phyloP scores from a whole-genome alignment of 2,329 filamentous ascomycete species.

The Nemania serpens region DNA sequence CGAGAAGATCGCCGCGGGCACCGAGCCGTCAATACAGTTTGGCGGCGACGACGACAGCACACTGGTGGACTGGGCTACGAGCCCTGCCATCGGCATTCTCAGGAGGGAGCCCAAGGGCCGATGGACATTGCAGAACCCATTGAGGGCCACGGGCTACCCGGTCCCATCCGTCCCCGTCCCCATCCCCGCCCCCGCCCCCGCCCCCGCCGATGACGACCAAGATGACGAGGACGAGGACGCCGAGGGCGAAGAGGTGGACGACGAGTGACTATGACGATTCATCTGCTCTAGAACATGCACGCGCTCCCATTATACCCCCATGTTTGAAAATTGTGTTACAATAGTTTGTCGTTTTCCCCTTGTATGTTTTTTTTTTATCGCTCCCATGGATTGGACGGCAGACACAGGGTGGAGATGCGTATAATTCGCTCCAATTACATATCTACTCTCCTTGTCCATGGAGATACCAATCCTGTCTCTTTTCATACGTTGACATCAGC shows the following conservation, averaged over 20 bases:
- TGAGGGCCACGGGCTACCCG: conserved; percentile 30
- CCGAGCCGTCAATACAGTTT: conserved; percentile 37
- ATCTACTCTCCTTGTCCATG: background rate
- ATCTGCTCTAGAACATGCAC: background rate
- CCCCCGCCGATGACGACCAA: background rate
- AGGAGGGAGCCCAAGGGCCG: conserved; percentile 31
- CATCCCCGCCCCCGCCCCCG: too few species aligned
- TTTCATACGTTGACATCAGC: conserved; percentile 3
- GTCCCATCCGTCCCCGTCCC: background rate
- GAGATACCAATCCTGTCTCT: background rate
- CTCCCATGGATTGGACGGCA: conserved; percentile 5
- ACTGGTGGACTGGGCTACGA: conserved; percentile 39
- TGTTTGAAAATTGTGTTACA: conserved; percentile 3
- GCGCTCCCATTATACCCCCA: conserved; percentile 9
- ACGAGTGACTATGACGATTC: conserved; percentile 29
- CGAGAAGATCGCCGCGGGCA: conserved; percentile 55
- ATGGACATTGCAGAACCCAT: conserved; percentile 39
- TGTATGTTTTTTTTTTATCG: background rate
- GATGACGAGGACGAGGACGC: conserved; percentile 34
- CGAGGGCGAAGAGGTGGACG: conserved; percentile 40
- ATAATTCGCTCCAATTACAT: background rate
- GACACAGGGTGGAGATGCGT: conserved; percentile 4
- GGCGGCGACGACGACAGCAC: conserved; percentile 38
- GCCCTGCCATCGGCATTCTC: conserved; percentile 40
- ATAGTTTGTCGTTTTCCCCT: background rate